Percentiles rank a stretch among this genome's conserved stretches.
phyloP scores from a whole-genome alignment of 164 flowering plant species.

The Houttuynia cordata region DNA sequence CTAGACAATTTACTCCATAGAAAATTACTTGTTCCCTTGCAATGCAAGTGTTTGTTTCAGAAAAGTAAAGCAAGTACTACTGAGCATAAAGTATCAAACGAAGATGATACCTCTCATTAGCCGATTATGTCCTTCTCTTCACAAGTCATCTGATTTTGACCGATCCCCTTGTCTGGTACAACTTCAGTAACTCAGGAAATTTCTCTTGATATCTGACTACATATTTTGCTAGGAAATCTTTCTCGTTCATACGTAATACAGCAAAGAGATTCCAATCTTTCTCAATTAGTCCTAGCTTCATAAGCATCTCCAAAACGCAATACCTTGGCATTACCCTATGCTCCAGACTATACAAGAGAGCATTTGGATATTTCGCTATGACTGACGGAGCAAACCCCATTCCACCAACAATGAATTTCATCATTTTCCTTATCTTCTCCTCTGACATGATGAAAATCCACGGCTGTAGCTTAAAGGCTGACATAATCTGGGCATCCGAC shows the following conservation, averaged over 20 bases:
- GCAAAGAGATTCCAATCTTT: neutral
- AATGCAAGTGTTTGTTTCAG: no score
- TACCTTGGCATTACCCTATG: slow-evolving; percentile 2
- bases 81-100: no score
- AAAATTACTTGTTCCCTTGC: no score
- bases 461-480: slow-evolving; percentile 1
- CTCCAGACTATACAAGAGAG: slow-evolving; percentile 3
- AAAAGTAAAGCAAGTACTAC: no score
- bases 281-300: neutral
- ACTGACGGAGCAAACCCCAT: neutral
- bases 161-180: neutral
- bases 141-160: neutral
- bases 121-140: no score
- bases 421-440: slow-evolving; percentile 1
- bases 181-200: neutral
- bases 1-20: no score
- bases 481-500: slow-evolving; percentile 2
- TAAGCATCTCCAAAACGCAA: neutral
- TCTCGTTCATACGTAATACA: neutral
- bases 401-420: neutral
- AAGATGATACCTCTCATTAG: no score
- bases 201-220: slow-evolving; percentile 1
- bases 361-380: neutral
- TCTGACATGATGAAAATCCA: neutral
- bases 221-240: neutral